Conservation (phyloP, 192 early-diverging fungal genomes). For the Linnemannia exigua region DNA sequence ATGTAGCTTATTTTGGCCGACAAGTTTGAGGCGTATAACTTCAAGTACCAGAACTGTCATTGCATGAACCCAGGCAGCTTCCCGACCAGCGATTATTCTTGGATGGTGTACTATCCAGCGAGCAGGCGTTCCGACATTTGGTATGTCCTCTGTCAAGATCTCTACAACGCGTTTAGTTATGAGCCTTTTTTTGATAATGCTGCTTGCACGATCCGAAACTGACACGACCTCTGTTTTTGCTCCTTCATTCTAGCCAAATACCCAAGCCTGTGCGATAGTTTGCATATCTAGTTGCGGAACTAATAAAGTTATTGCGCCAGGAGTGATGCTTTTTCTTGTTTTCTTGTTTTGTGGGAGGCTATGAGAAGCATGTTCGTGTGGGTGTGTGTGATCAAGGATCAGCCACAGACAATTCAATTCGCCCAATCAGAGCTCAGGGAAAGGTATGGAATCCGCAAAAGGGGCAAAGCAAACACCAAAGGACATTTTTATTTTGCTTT, state of each 20-base stretch:
- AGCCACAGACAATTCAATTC: background rate
- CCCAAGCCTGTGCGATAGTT: conserved; percentile 40
- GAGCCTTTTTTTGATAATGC: too few relatives aligned
- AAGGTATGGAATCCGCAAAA: background rate
- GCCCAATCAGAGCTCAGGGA: background rate
- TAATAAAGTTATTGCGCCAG: background rate
- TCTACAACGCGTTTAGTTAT: background rate
- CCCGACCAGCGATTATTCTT: conserved; percentile 62
- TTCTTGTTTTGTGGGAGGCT: too few relatives aligned
- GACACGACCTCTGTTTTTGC: background rate
- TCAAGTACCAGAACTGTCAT: conserved; percentile 83
- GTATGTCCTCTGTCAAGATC: conserved; percentile 53
- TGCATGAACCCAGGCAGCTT: conserved; percentile 84
- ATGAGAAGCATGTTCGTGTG: too few relatives aligned
- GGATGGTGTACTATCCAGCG: conserved; percentile 85
- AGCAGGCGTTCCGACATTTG: conserved; percentile 64
- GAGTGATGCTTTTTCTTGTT: too few relatives aligned
- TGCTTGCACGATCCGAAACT: background rate
- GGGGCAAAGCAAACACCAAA: background rate
- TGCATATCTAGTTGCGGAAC: background rate
- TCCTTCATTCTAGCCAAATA: conserved; percentile 39
- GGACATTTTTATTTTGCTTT: background rate
- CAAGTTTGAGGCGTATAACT: conserved; percentile 82
- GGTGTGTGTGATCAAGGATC: background rate
- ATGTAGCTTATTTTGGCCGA: conserved; percentile 87